Base-by-base conservation (phyloP, 2,329 filamentous ascomycete genomes). In the Meredithiella fracta region DNA sequence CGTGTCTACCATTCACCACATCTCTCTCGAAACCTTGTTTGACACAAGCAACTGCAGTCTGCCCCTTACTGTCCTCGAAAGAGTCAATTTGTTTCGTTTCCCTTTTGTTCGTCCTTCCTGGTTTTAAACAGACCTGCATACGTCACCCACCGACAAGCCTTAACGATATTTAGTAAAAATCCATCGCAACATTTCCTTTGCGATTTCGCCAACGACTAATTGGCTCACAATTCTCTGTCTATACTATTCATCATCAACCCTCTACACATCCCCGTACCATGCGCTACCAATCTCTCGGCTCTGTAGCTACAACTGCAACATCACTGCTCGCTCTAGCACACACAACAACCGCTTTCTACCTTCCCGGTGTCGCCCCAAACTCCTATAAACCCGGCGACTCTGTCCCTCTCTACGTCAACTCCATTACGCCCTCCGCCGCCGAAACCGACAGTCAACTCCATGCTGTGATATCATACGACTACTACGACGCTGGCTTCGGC, bases 391-490 rank as follows among this genome's bases (percentile, higher is more conserved):
- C 74, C 54, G 85, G 82, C 65, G 86, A 92, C 63, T 72, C 72
- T 25, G 92, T 98, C 23, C 87, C 90, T 23, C 78, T 98, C 51
- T 83, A 86, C 65, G 92, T 98, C 68, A 98, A 98, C 72, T 83
- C 83, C 66, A 83, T 98, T 64, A 92, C 87, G 44, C 91, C 92
- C 3, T 81, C 90, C 49, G 82, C 88, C 49, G 85, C 85, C 44
- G 75, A 79, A 59, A 76, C 79, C 61, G 88, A 95, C 69, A 79
- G 84, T 25, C 83, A 88, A 63, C 75, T 97, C 42, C 87, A 89
- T 67, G 94, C 90, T n/a, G 84, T 95, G 55, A 83, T 97, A 64
- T 86, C 91, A 3, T 98, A 86, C 75, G 91, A 97, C 70, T 97
- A 98, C 74, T 98, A 98, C 67, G 82, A 92, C 63, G 79, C 82